Base-by-base conservation (phyloP, 2,329 filamentous ascomycete species). In the Pseudocercospora pini-densiflorae region DNA sequence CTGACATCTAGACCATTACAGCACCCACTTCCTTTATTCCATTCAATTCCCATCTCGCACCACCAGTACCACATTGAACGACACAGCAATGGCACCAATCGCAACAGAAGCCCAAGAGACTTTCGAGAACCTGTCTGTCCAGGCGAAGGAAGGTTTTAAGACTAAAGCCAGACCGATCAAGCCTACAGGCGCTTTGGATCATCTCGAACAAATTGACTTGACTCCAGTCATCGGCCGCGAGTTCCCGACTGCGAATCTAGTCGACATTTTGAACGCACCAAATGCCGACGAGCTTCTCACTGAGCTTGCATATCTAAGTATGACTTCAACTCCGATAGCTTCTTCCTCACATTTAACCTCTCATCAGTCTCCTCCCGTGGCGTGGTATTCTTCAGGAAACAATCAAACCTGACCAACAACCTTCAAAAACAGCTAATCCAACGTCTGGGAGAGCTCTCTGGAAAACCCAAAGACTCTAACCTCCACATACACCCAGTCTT, bases 341-440 rank as follows among this genome's bases (percentile, higher is more conserved):
- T 29, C 36, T 23, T n/a, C 29, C 16, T 23, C 51, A 47, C 14
- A 47, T 27, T 45, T 63, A 51, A 67, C 36, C 12, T 23, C 3
- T 14, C 21, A 31, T 45, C 54, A 90, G 88, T 92, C 70, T 91
- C 89, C 1, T 85, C 87, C 66, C 85, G 89, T 0, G 89, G 89
- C 12, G 89, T 92, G 2, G 88, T 91, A 40, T 91, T 91, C 80
- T 90, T 92, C 79, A 85, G 89, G 21, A 63, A 62, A 31, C 89
- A 92, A 70, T 79, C 87, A 72, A 81, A 85, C 74, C 77, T 91
- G 36, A 85, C 83, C 68, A 85, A 90, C 73, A 86, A 88, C 0
- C 82, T 89, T 12, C 84, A 87, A 72, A 92, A 92, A 78, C 79
- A 88, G 62, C 81, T 92, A 0, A 86, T 87, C 53, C 81, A 87